Evolutionary conservation across 495 filamentous ascomycete genomes (phyloP), one percentile per base, ranked within the genome.

Genomic region (Daldinia caldariorum): DNA sequence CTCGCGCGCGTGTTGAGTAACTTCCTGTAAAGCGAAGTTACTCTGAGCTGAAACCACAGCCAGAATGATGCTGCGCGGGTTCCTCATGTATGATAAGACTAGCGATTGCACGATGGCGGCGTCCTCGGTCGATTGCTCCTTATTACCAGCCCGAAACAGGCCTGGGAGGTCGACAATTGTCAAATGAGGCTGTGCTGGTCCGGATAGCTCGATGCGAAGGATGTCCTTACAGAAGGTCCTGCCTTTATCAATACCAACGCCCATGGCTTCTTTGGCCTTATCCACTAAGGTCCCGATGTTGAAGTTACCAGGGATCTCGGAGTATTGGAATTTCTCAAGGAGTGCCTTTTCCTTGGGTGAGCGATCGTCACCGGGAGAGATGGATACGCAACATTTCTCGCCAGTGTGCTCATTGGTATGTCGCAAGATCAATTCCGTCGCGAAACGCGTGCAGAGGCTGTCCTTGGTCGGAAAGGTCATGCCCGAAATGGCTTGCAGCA

Each of bases 121-220:
- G 51, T 89, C 86, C 0, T 76, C 68, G n/a, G 77, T 82, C 0
- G 73, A 67, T 55, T 87, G 71, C 63, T 84, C 60, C 54, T 83
- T 85, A 16, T 82, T 89, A 1, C 78, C 79, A 0, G 86, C 76
- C n/a, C 82, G 81, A 53, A 89, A 88, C 2, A 92, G 76, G 0
- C 90, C 89, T 0, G 91, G 90, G 0, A 92, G 82, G 67, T 92
- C 90, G 6, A 93, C 89, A 0, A 92, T 78, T 0, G 87, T 91
- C 9, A 93, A 80, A 37, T 91, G 88, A 0, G 89, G 89, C 31
- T 84, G 81, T 9, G 81, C 78, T 0, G 90, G 89, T 1, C 90
- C 90, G 0, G 78, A 84, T 16, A 93, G 83, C 66, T 92, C 90
- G 43, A 93, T 77, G n/a, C 88, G 86, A 4, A 93, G 84, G 16